These are phyloP conservation scores for Perkinsus marinus DNA, from an alignment of 169 alveolate species.

Conservation along the genomic window DNA sequence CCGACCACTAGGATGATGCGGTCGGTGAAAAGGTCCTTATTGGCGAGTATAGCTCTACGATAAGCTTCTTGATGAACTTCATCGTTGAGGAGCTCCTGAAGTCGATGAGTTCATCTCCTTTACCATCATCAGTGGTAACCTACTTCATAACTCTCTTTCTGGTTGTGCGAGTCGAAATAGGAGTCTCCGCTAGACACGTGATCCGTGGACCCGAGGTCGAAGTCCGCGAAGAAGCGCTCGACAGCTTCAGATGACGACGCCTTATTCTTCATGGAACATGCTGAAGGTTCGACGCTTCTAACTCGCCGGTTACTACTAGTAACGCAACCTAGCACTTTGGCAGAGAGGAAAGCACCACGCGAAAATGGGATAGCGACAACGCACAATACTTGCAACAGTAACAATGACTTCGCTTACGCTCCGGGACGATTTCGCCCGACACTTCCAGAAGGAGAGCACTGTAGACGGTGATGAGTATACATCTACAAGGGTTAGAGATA, in stretches of 20 bases:
- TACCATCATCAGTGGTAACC: too few relatives aligned
- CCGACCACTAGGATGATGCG: constrained; percentile 47
- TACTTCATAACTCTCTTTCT: constrained; percentile 41
- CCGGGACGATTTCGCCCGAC: too few relatives aligned
- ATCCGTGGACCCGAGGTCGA: neutral
- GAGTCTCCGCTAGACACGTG: constrained; percentile 33
- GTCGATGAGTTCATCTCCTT: too few relatives aligned
- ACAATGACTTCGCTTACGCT: neutral
- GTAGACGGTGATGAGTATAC: too few relatives aligned
- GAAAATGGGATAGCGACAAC: neutral
- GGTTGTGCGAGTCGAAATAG: constrained; percentile 59
- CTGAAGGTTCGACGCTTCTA: too few relatives aligned
- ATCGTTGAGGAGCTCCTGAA: constrained; percentile 58
- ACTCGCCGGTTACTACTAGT: neutral
- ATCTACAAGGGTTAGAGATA: too few relatives aligned
- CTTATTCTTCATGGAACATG: neutral
- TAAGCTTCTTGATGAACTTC: constrained; percentile 45
- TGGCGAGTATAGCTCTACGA: constrained; percentile 44
- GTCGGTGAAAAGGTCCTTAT: constrained; percentile 33
- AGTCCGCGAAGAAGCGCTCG: neutral
- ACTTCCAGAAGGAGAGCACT: too few relatives aligned
- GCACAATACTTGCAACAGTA: neutral
- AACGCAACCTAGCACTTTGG: neutral
- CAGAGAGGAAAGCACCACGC: neutral
- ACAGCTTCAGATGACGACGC: neutral